These are phyloP conservation scores for Lithospermum erythrorhizon DNA, from an alignment of 257 asterid genomes.

Conservation along the genomic window DNA sequence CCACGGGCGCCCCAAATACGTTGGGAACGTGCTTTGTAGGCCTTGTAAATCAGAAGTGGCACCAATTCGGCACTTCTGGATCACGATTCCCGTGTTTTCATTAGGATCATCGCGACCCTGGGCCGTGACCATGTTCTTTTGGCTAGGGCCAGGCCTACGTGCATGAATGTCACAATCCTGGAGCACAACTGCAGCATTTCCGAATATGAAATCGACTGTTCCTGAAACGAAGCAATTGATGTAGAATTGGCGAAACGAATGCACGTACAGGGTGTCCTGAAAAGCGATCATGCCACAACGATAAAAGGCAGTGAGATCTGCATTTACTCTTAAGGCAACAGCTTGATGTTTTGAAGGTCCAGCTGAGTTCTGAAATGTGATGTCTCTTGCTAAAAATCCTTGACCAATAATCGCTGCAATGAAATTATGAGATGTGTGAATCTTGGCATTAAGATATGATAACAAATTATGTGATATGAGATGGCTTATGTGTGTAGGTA, in stretches of 20 bases:
- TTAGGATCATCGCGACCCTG: conserved; percentile 52
- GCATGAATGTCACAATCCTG: conserved; percentile 67
- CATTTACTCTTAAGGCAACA: conserved; percentile 69
- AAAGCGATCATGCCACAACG: conserved; percentile 46
- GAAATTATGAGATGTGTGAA: too few species aligned
- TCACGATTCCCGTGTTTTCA: conserved; percentile 58
- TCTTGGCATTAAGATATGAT: too few species aligned
- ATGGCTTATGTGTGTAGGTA: too few species aligned
- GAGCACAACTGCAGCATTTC: conserved; percentile 69
- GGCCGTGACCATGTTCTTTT: conserved; percentile 51
- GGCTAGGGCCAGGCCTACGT: conserved; percentile 62
- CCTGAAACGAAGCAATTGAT: conserved; percentile 73
- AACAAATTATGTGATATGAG: too few species aligned
- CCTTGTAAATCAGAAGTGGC: conserved; percentile 38
- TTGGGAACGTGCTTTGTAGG: conserved; percentile 23
- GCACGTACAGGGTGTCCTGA: conserved; percentile 77
- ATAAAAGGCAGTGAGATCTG: conserved; percentile 57
- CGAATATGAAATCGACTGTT: conserved; percentile 78
- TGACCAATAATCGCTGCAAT: conserved; percentile 65
- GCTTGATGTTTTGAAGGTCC: conserved; percentile 82
- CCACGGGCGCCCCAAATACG: conserved; percentile 87
- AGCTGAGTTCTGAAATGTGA: conserved; percentile 65
- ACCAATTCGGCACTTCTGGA: conserved; percentile 65
- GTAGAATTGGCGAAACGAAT: conserved; percentile 73
- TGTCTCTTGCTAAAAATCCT: conserved; percentile 79